Evolutionary conservation across 2,329 filamentous ascomycete genomes (phyloP).

Genomic region (Remersonia thermophila): DNA sequence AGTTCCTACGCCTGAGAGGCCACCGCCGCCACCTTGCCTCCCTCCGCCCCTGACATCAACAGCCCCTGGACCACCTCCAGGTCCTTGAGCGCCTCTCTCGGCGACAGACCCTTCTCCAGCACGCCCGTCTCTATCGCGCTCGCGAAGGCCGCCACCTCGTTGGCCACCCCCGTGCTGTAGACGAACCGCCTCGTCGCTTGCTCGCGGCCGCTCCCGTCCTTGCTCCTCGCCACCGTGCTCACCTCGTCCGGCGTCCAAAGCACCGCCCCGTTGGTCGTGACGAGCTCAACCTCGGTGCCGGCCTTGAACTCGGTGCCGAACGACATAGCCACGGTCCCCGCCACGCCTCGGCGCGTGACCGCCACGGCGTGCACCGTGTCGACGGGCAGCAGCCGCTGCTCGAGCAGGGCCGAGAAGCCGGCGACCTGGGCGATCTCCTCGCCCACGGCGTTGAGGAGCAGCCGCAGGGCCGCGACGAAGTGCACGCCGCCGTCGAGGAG

Average conservation of each 20-base stretch:
- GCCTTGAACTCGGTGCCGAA: constrained; percentile 23
- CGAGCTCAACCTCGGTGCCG: constrained; percentile 17
- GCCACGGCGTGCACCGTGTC: constrained; percentile 51
- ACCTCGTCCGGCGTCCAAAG: constrained; percentile 16
- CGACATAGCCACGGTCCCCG: constrained; percentile 18
- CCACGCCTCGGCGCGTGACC: constrained; percentile 16
- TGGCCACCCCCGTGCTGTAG: constrained; percentile 17
- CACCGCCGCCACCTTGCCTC: too few species aligned
- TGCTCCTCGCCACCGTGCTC: constrained; percentile 9
- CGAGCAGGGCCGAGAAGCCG: constrained; percentile 43
- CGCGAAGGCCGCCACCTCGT: constrained; percentile 22
- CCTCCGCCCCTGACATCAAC: constrained; percentile 18
- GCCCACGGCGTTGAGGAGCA: constrained; percentile 39
- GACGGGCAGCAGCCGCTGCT: constrained; percentile 47
- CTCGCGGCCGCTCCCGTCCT: constrained; percentile 2
- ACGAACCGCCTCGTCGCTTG: constrained; percentile 10
- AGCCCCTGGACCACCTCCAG: constrained; percentile 21
- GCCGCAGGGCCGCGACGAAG: constrained; percentile 49
- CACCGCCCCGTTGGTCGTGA: constrained; percentile 20
- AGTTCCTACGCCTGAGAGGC: too few species aligned
- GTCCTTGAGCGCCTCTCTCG: constrained; percentile 21
- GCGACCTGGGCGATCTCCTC: constrained; percentile 35
- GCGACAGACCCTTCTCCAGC: constrained; percentile 17
- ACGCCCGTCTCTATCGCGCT: constrained; percentile 15
- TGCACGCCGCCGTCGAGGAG: constrained; percentile 67